Evolutionary conservation across 768 basidiomycete species (phyloP).

Genomic region (Lactarius hengduanensis): DNA sequence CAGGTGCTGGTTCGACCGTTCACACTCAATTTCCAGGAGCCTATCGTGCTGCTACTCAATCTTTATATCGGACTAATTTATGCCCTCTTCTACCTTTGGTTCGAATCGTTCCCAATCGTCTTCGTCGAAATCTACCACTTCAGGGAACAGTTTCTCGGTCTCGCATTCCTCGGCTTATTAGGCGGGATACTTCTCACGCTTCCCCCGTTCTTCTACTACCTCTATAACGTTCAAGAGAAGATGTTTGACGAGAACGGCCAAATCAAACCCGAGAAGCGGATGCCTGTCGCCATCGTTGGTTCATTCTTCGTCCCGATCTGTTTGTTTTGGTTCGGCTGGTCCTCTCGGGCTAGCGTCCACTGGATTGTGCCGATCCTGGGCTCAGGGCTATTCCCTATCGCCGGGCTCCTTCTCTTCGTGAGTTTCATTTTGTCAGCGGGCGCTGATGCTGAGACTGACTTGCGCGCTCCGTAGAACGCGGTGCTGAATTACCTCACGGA

Average conservation of each 20-base stretch:
- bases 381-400: slow-evolving; percentile 35
- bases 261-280: slow-evolving; percentile 35
- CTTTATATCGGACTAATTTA: slow-evolving; percentile 38
- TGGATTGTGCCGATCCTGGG: slow-evolving; percentile 40
- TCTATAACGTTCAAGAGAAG: slow-evolving; percentile 21
- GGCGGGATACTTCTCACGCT: slow-evolving; percentile 12
- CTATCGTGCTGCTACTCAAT: slow-evolving; percentile 35
- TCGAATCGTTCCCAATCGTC: slow-evolving; percentile 38
- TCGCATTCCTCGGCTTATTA: slow-evolving; percentile 35
- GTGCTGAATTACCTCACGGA: slow-evolving; percentile 36
- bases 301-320: slow-evolving; percentile 35
- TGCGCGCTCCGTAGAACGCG: slow-evolving; percentile 16
- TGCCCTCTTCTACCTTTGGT: slow-evolving; percentile 38
- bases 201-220: slow-evolving; percentile 23
- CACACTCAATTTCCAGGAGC: slow-evolving; percentile 35
- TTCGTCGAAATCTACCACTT: slow-evolving; percentile 38
- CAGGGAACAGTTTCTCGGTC: slow-evolving; percentile 34
- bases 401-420: slow-evolving; percentile 36
- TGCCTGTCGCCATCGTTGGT: slow-evolving; percentile 37
- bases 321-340: slow-evolving; percentile 39
- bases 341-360: slow-evolving; percentile 33
- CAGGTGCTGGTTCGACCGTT: slow-evolving; percentile 36
- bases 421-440: slow-evolving; percentile 29
- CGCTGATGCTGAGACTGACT: not conserved
- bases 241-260: slow-evolving; percentile 24